Evolutionary conservation across 345 rosid genomes (phyloP).

Genomic region (Hibiscus syriacus): DNA sequence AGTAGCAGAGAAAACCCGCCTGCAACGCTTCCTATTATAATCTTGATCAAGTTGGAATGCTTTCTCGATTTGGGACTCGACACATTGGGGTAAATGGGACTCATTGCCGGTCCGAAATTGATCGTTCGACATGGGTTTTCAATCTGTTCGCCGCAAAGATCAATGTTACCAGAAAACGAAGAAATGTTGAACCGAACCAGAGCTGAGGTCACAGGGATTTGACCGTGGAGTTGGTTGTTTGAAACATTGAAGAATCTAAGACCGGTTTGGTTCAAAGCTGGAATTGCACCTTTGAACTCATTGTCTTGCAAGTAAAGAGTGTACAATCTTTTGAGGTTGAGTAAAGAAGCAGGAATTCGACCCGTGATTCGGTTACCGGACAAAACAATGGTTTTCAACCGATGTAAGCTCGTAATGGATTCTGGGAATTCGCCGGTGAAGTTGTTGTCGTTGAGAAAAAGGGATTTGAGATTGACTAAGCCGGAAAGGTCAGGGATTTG

Average conservation of each 20-base stretch:
- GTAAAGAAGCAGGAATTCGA: conserved; percentile 47
- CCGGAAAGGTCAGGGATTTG: conserved; percentile 57
- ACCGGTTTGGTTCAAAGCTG: conserved; percentile 71
- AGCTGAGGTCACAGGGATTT: conserved; percentile 59
- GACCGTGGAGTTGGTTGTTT: conserved; percentile 60
- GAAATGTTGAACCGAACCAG: conserved; percentile 54
- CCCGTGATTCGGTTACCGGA: conserved; percentile 63
- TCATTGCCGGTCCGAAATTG: neutral
- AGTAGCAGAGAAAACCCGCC: conserved; percentile 44
- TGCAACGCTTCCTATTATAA: conserved; percentile 37
- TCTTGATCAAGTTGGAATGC: conserved; percentile 28
- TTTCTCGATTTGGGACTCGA: conserved; percentile 21
- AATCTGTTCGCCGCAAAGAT: neutral
- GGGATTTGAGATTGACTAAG: conserved; percentile 69
- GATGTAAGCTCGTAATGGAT: conserved; percentile 58
- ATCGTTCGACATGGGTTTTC: neutral
- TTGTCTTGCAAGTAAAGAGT: conserved; percentile 56
- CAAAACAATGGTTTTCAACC: conserved; percentile 58
- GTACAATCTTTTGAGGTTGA: conserved; percentile 55
- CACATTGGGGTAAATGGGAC: neutral
- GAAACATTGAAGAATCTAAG: conserved; percentile 84
- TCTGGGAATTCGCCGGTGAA: conserved; percentile 72
- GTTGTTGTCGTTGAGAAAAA: conserved; percentile 58
- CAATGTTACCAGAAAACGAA: neutral
- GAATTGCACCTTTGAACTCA: conserved; percentile 47